These are phyloP conservation scores for Kwoniella newhampshirensis DNA, from an alignment of 768 basidiomycete genomes.

Conservation along the genomic window DNA sequence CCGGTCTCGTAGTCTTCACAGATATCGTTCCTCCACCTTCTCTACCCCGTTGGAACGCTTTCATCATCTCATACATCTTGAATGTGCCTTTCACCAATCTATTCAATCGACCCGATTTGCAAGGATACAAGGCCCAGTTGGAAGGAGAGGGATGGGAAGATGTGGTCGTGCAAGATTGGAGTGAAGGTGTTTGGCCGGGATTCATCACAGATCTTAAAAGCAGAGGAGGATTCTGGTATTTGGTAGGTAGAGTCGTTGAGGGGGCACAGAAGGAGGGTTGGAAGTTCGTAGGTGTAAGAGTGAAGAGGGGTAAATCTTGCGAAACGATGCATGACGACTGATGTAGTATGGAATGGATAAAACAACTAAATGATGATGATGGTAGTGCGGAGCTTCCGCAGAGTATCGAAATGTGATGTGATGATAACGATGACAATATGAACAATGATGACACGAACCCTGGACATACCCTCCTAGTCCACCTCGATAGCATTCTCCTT, in stretches of 20 bases:
- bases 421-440: slow-evolving; percentile 1
- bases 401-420: slow-evolving; percentile 1
- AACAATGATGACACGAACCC: neutral
- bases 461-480: slow-evolving; percentile 15
- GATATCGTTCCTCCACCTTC: slow-evolving; percentile 39
- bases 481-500: slow-evolving; percentile 39
- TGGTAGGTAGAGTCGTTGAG: slow-evolving; percentile 14
- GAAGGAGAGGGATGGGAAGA: slow-evolving; percentile 26
- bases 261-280: slow-evolving; percentile 27
- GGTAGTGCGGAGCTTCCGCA: neutral
- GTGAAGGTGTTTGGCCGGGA: slow-evolving; percentile 29
- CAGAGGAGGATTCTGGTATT: slow-evolving; percentile 28
- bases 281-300: slow-evolving; percentile 41
- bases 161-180: slow-evolving; percentile 42
- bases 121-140: slow-evolving; percentile 22
- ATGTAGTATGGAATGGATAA: neutral
- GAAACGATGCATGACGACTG: neutral
- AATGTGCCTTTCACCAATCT: slow-evolving; percentile 35
- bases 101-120: slow-evolving; percentile 2
- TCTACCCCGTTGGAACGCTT: slow-evolving; percentile 12
- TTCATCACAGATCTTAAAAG: slow-evolving; percentile 21
- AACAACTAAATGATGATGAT: neutral
- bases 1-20: slow-evolving; percentile 38
- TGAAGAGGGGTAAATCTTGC: slow-evolving; percentile 2
- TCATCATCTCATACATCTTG: slow-evolving; percentile 29